Percentiles rank a stretch among this genome's conserved stretches.
Evolutionary conservation across 805 yeast genomes (phyloP).

Genomic region (Saturnispora mendoncae): DNA sequence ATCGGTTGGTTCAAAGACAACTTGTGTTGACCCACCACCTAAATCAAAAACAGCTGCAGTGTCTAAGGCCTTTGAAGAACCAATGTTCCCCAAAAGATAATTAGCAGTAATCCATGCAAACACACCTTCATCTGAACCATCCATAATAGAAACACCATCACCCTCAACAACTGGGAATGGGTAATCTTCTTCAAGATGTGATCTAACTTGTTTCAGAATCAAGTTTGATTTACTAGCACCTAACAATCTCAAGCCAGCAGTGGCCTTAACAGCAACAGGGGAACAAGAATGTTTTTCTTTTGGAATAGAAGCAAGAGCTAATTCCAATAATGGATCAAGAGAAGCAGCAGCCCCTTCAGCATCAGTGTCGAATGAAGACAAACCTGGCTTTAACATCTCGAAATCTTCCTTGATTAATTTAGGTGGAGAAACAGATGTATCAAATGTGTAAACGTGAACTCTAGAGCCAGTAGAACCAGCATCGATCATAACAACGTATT

Average conservation of each 20-base stretch:
- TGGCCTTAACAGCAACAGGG: constrained; percentile 94
- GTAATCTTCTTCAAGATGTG: constrained; percentile 65
- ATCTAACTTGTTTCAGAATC: constrained; percentile 69
- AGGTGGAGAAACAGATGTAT: constrained; percentile 81
- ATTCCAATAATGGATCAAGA: constrained; percentile 68
- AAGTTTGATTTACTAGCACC: constrained; percentile 66
- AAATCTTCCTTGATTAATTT: constrained; percentile 69
- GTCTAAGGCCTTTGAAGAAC: constrained; percentile 60
- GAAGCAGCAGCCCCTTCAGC: constrained; percentile 83
- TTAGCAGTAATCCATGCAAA: constrained; percentile 98
- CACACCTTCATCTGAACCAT: constrained; percentile 95
- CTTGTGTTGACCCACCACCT: constrained; percentile 98
- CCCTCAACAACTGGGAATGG: constrained; percentile 89
- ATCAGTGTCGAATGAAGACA: constrained; percentile 76
- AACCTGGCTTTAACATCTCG: constrained; percentile 86
- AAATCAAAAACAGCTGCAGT: constrained; percentile 97
- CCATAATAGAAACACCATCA: constrained; percentile 88
- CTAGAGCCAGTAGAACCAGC: constrained; percentile 98
- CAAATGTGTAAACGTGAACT: constrained; percentile 87
- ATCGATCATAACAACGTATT: constrained; percentile 88
- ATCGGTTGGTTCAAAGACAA: constrained; percentile 86
- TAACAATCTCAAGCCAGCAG: constrained; percentile 87
- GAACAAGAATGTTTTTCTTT: constrained; percentile 64
- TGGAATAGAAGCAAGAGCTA: constrained; percentile 76
- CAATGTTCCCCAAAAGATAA: constrained; percentile 88